Conservation (phyloP, 768 basidiomycete genomes). For the Macrolepiota fuliginosa region DNA sequence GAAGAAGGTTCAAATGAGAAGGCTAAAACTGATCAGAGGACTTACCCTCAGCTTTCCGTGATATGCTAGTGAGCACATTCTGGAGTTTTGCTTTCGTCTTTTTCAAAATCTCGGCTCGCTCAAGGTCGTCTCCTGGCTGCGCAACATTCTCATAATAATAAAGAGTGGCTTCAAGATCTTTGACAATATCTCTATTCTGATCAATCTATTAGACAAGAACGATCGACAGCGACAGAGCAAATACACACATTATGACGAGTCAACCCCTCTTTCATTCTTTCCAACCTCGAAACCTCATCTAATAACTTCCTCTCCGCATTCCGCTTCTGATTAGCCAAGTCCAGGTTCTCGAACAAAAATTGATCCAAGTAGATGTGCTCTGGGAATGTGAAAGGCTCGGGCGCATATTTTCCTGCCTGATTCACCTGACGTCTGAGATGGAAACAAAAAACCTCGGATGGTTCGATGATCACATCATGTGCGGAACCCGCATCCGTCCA, state of each 20-base stretch:
- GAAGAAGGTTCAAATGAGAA: background rate
- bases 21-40: background rate
- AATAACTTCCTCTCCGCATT: slow-evolving; percentile 36
- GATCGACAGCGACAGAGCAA: background rate
- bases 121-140: slow-evolving; percentile 39
- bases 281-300: slow-evolving; percentile 47
- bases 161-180: slow-evolving; percentile 57
- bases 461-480: slow-evolving; percentile 59
- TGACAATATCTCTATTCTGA: slow-evolving; percentile 62
- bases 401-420: slow-evolving; percentile 22
- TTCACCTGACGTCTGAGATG: slow-evolving; percentile 30
- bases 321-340: slow-evolving; percentile 38
- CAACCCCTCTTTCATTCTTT: slow-evolving; percentile 42
- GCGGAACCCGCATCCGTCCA: slow-evolving; percentile 28
- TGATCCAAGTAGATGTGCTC: slow-evolving; percentile 69
- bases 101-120: slow-evolving; percentile 43
- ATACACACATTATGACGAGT: slow-evolving; percentile 54
- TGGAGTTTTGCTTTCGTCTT: slow-evolving; percentile 49
- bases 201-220: background rate
- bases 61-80: slow-evolving; percentile 47
- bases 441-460: slow-evolving; percentile 66
- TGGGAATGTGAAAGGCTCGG: slow-evolving; percentile 57
- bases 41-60: slow-evolving; percentile 54
- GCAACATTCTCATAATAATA: slow-evolving; percentile 75
- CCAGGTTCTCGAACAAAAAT: slow-evolving; percentile 59